Percentiles rank a stretch among this genome's conserved stretches.
Conservation (phyloP, 495 filamentous ascomycete species). For the Extremus antarcticus region DNA sequence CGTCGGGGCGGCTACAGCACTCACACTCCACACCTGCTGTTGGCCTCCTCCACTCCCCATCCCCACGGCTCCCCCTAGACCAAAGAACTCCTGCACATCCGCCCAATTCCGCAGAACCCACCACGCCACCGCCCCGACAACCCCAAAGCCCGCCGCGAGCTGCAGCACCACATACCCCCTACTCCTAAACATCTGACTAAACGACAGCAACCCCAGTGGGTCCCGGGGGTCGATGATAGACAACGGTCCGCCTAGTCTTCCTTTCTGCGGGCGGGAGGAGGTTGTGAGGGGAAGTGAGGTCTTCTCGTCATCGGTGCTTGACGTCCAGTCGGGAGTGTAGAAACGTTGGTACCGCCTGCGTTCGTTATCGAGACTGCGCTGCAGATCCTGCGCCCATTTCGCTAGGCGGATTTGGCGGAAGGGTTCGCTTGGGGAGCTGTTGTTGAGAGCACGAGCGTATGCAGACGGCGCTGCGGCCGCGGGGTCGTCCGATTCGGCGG, state of each 20-base stretch:
- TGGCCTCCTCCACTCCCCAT: no score
- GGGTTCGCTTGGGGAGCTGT: slow-evolving; percentile 48
- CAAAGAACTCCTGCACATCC: slow-evolving; percentile 16
- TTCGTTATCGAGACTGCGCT: slow-evolving; percentile 72
- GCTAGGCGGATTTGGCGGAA: slow-evolving; percentile 71
- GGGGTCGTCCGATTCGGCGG: slow-evolving; percentile 15
- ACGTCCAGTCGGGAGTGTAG: not conserved
- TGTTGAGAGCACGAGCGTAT: slow-evolving; percentile 60
- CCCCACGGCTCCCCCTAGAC: not conserved
- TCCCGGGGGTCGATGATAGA: slow-evolving; percentile 46
- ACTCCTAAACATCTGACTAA: slow-evolving; percentile 54
- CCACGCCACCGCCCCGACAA: slow-evolving; percentile 62
- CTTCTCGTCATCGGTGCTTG: slow-evolving; percentile 40
- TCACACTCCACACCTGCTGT: not conserved
- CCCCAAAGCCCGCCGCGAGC: slow-evolving; percentile 63
- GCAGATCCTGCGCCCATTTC: slow-evolving; percentile 85
- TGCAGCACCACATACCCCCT: slow-evolving; percentile 62
- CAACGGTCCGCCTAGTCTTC: slow-evolving; percentile 19
- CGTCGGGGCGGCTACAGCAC: slow-evolving; percentile 2
- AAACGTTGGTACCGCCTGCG: slow-evolving; percentile 63
- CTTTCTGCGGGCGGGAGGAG: slow-evolving; percentile 2
- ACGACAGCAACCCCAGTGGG: slow-evolving; percentile 63
- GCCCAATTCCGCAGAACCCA: slow-evolving; percentile 24
- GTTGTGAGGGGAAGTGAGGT: slow-evolving; percentile 39
- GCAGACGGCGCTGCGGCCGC: slow-evolving; percentile 45